Evolutionary conservation across 2,329 filamentous ascomycete species (phyloP).

Genomic region (Colletotrichum gigasporum): DNA sequence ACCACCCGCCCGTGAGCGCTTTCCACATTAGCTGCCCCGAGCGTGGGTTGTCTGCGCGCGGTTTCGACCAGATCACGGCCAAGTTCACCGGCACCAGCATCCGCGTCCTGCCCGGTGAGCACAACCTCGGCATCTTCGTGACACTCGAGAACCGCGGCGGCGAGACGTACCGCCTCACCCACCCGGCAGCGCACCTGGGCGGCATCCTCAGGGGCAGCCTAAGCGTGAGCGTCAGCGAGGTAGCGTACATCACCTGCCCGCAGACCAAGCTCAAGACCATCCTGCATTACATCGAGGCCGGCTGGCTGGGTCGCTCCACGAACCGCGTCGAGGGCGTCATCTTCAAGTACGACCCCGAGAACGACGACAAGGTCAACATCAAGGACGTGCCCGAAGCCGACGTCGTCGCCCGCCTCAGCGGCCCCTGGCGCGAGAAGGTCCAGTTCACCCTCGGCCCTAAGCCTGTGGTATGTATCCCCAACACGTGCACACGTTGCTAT

Average conservation of each 20-base stretch:
- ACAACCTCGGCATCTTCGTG: conserved; percentile 97
- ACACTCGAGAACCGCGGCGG: conserved; percentile 80
- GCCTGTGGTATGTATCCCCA: conserved; percentile 63
- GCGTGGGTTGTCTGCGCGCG: conserved; percentile 85
- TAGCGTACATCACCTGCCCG: conserved; percentile 88
- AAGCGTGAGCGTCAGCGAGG: conserved; percentile 89
- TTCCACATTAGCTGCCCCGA: conserved; percentile 94
- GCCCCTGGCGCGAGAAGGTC: conserved; percentile 83
- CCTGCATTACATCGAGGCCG: conserved; percentile 91
- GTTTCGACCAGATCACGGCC: conserved; percentile 95
- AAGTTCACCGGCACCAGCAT: conserved; percentile 98
- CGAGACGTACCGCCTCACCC: conserved; percentile 94
- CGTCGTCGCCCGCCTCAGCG: conserved; percentile 82
- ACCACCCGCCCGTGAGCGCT: conserved; percentile 96
- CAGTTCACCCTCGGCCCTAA: conserved; percentile 69
- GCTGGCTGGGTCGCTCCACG: conserved; percentile 90
- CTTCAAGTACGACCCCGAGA: conserved; percentile 89
- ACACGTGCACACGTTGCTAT: neutral
- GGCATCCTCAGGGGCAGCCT: conserved; percentile 89
- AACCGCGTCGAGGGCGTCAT: conserved; percentile 92
- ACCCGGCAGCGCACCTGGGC: conserved; percentile 91
- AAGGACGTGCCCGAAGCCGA: conserved; percentile 89
- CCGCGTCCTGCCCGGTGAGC: conserved; percentile 88
- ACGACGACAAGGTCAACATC: conserved; percentile 81
- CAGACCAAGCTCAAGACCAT: conserved; percentile 92